Conservation (phyloP, 164 flowering plant species). For the Kingdonia uniflora region DNA sequence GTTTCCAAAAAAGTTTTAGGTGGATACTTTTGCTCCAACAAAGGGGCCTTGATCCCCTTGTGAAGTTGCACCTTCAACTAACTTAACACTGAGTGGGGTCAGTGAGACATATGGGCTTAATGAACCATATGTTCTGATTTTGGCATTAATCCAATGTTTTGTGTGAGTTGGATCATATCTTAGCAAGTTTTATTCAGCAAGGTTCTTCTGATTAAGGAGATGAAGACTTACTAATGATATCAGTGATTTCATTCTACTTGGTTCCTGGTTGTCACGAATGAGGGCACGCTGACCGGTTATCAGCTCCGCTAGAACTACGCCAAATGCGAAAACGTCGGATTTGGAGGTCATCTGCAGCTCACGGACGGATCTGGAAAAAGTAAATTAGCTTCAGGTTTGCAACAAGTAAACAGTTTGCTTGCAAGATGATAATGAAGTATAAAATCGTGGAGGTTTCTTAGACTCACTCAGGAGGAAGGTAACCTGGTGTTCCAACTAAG, state of each 20-base stretch:
- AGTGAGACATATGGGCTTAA: too few relatives aligned
- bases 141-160: too few relatives aligned
- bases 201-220: background rate
- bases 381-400: background rate
- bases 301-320: slow-evolving; percentile 71
- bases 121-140: too few relatives aligned
- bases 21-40: too few relatives aligned
- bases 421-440: background rate
- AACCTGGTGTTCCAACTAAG: slow-evolving; percentile 69
- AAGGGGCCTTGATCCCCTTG: too few relatives aligned
- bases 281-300: slow-evolving; percentile 68
- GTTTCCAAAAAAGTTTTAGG: too few relatives aligned
- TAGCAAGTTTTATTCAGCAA: too few relatives aligned
- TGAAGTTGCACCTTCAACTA: too few relatives aligned
- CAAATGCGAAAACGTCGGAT: slow-evolving; percentile 67
- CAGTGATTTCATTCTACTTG: slow-evolving; percentile 56
- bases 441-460: background rate
- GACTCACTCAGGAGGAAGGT: slow-evolving; percentile 75
- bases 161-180: too few relatives aligned
- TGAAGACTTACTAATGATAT: slow-evolving; percentile 42
- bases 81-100: too few relatives aligned
- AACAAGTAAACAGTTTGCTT: background rate
- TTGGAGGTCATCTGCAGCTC: slow-evolving; percentile 60
- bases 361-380: slow-evolving; percentile 48
- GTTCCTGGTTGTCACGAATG: slow-evolving; percentile 37